These are phyloP conservation scores for Melaleuca quinquenervia DNA, from an alignment of 345 rosid species.

Conservation along the genomic window DNA sequence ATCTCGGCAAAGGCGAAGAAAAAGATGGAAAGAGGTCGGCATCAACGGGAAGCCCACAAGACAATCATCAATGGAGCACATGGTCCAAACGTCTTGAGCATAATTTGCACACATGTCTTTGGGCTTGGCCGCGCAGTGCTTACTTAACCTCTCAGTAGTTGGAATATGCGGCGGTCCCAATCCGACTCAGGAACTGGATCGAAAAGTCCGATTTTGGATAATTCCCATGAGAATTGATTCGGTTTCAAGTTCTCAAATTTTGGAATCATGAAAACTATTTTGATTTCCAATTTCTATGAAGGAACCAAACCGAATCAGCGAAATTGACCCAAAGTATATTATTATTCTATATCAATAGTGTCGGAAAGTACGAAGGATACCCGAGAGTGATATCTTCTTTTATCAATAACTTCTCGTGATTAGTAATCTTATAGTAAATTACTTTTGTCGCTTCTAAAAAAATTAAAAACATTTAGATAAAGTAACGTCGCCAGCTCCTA, in stretches of 20 bases:
- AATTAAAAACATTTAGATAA: no score
- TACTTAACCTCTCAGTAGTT: background rate
- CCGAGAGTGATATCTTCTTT: background rate
- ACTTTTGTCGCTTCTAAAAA: no score
- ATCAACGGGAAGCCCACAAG: background rate
- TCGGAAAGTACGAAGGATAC: background rate
- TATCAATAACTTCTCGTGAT: background rate
- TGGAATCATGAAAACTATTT: background rate
- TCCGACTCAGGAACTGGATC: no score
- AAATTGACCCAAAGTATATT: background rate
- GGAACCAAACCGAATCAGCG: fast-evolving
- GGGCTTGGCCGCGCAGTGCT: background rate
- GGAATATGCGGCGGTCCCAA: no score
- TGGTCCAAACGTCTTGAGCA: fast-evolving
- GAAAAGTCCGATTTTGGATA: background rate
- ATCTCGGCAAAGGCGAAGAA: background rate
- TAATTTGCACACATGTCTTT: background rate
- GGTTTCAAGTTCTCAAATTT: background rate
- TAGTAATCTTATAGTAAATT: no score
- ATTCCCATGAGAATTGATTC: background rate
- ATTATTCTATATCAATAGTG: no score
- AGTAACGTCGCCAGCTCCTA: no score
- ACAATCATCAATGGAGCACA: background rate
- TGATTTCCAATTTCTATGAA: fast-evolving
- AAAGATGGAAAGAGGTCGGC: background rate